Evolutionary conservation across 2,329 filamentous ascomycete species (phyloP).

Genomic region (Sporothrix dimorphospora): DNA sequence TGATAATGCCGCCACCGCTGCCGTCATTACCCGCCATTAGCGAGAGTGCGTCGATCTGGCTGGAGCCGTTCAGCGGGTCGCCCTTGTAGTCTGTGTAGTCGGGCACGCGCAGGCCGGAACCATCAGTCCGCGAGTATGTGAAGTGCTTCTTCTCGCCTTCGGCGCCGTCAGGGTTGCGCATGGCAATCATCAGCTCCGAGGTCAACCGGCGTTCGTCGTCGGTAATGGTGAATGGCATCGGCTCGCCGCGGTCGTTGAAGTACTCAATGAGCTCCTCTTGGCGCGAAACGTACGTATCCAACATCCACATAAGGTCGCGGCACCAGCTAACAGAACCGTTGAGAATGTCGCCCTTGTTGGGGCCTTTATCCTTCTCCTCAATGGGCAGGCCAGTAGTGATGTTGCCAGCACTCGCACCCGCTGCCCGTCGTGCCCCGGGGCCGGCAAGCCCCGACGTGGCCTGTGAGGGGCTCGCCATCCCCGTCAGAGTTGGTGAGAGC

Average conservation of each 20-base stretch:
- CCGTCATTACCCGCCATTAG: slow-evolving; percentile 46
- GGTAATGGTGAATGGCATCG: slow-evolving; percentile 77
- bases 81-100: slow-evolving; percentile 91
- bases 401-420: slow-evolving; percentile 69
- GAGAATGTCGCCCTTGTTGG: slow-evolving; percentile 97
- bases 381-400: slow-evolving; percentile 91
- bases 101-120: slow-evolving; percentile 86
- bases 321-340: slow-evolving; percentile 98
- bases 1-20: slow-evolving; percentile 42
- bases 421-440: slow-evolving; percentile 78
- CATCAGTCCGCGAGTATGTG: slow-evolving; percentile 79
- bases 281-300: slow-evolving; percentile 85
- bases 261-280: slow-evolving; percentile 83
- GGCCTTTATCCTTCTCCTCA: slow-evolving; percentile 97
- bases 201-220: slow-evolving; percentile 97
- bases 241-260: slow-evolving; percentile 71
- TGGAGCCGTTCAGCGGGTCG: slow-evolving; percentile 64
- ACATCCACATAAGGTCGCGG: slow-evolving; percentile 95
- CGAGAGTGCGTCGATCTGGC: slow-evolving; percentile 43
- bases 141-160: slow-evolving; percentile 50
- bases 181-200: slow-evolving; percentile 83
- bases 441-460: slow-evolving; percentile 88
- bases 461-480: slow-evolving; percentile 67
- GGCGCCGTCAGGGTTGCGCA: slow-evolving; percentile 71
- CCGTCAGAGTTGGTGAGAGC: slow-evolving; percentile 78